phyloP scores from a whole-genome alignment of 495 filamentous ascomycete genomes.

The Penicillium coprophilum region DNA sequence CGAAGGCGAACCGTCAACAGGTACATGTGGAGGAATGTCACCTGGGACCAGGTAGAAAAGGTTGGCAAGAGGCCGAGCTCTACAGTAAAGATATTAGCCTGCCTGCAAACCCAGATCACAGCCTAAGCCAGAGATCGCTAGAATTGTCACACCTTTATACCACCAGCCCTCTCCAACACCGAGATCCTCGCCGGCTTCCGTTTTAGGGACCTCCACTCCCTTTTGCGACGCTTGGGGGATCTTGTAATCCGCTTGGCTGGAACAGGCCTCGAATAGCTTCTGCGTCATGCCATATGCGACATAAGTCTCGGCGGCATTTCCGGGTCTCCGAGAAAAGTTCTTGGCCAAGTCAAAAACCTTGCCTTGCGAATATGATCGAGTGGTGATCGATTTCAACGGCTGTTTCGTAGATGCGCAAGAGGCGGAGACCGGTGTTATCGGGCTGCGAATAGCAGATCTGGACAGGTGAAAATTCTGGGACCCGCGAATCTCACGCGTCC shows the following conservation, averaged over 20 bases:
- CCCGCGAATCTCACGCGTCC: slow-evolving; percentile 18
- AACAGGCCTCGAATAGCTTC: slow-evolving; percentile 74
- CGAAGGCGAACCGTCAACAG: slow-evolving; percentile 85
- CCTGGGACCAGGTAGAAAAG: slow-evolving; percentile 92
- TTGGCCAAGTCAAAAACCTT: slow-evolving; percentile 34
- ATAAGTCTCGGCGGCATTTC: slow-evolving; percentile 62
- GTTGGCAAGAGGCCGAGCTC: slow-evolving; percentile 70
- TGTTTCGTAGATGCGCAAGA: background rate
- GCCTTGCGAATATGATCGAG: slow-evolving; percentile 17
- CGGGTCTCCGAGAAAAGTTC: slow-evolving; percentile 34
- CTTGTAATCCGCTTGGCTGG: slow-evolving; percentile 69
- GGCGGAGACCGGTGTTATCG: slow-evolving; percentile 3
- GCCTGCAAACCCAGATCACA: background rate
- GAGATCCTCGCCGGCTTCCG: slow-evolving; percentile 71
- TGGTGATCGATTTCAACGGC: background rate
- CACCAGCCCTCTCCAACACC: slow-evolving; percentile 76
- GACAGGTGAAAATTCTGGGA: slow-evolving; percentile 14
- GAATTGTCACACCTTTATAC: slow-evolving; percentile 67
- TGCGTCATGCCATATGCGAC: slow-evolving; percentile 76
- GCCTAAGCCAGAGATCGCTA: slow-evolving; percentile 3
- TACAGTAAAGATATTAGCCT: slow-evolving; percentile 16
- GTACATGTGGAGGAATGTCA: slow-evolving; percentile 96
- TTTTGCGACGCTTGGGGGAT: slow-evolving; percentile 58
- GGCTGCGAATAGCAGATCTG: slow-evolving; percentile 12
- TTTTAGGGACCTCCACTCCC: slow-evolving; percentile 58